Base-by-base conservation (phyloP, 2,329 filamentous ascomycete species). In the Trichophaea hybrida region DNA sequence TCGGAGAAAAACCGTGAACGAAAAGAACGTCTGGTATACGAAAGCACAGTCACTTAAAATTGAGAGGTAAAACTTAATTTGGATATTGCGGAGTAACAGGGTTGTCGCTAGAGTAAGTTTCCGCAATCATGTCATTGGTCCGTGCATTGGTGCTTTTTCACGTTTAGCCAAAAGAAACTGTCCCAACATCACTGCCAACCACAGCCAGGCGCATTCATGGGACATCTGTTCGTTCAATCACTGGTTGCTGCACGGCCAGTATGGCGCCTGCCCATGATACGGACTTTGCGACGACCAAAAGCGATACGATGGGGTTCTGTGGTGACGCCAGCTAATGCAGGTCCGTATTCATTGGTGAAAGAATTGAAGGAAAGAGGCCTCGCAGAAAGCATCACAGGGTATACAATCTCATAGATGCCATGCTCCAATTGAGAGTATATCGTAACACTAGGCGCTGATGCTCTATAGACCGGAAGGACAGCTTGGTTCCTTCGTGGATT, bases 351-450 rank as follows among this genome's bases (percentile, higher is more conserved):
- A 17, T 43, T 57, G 10, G 43, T 57, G 15, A 24, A 24, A 57
- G 40, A 84, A 15, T 75, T 93, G 10, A 80, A 86, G 66, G 82
- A 86, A 71, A 77, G 87, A 68, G 87, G 86, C 48, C 82, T 80
- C 64, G 75, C 91, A 62, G 86, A 90, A 68, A 81, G 87, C 64
- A 76, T 85, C 37, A 84, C 86, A 65, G 86, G 85, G 84, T 88
- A 75, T 65, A 78, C 70, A 37, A 40, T 57, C 61, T 65, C 44
- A 55, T 24, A 13, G 7, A 43, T 43, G 35, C 17, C 46, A 33
- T 55, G 63, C 54, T 66, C 68, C 38, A 46, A 71, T 58, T 34
- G 50, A 54, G 32, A 49, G 6, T 3, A 37, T 15, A 37, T 38
- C 53, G n/a, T 24, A 59, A 73, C 72, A 33, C n/a, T 40, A 1